A percentile compares a stretch with the other conserved stretches of the same genome.
Evolutionary conservation across 2,329 filamentous ascomycete genomes (phyloP).

Genomic region (Colletotrichum caudatum): DNA sequence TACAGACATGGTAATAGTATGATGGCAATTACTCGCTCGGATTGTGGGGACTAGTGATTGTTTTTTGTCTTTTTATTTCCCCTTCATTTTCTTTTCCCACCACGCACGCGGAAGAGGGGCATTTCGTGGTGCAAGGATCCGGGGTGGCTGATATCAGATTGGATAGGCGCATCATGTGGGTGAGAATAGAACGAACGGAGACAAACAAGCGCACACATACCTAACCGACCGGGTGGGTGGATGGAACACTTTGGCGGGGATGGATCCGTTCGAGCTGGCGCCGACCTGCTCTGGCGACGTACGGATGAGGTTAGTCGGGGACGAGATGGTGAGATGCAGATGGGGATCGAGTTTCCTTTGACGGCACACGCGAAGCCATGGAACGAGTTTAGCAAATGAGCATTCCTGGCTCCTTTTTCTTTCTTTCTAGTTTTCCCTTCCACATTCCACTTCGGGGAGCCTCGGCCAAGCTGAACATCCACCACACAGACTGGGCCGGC

Average conservation of each 20-base stretch:
- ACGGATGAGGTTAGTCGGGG: slow-evolving; percentile 2
- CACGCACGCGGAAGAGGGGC: not conserved
- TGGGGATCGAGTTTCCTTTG: too few relatives aligned
- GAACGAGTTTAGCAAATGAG: not conserved
- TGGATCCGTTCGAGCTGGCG: not conserved
- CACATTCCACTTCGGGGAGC: not conserved
- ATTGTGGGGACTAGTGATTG: too few relatives aligned
- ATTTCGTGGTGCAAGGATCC: not conserved
- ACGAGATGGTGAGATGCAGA: not conserved
- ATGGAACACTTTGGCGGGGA: not conserved
- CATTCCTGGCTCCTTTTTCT: not conserved
- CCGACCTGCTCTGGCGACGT: not conserved
- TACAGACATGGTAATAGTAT: not conserved
- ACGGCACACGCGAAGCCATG: not conserved
- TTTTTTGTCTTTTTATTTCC: not conserved
- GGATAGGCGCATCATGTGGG: not conserved
- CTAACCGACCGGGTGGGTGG: too few relatives aligned
- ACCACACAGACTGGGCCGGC: too few relatives aligned
- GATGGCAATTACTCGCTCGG: not conserved
- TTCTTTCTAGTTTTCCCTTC: too few relatives aligned
- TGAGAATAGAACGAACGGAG: not conserved
- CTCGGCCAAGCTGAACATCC: too few relatives aligned
- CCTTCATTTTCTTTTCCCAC: not conserved
- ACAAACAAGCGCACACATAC: not conserved
- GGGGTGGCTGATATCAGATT: not conserved